Base-by-base conservation (phyloP, 495 filamentous ascomycete species). In the Cladorrhinum samala region DNA sequence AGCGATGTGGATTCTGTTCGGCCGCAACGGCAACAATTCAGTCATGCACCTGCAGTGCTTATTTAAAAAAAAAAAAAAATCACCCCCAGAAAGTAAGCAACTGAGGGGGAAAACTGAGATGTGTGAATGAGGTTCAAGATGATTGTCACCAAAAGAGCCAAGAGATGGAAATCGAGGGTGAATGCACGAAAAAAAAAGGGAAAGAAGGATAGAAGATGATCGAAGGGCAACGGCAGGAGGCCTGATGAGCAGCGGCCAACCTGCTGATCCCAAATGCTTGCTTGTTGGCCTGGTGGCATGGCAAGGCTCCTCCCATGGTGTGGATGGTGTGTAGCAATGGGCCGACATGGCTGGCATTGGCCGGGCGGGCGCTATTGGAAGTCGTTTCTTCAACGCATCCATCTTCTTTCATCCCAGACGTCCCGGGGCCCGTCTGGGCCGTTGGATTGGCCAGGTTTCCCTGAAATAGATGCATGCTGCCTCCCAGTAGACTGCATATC, bases 1-100 rank as follows among this genome's bases (percentile, higher is more conserved):
- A n/a, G n/a, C n/a, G n/a, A n/a, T n/a, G 42, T 53, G 50, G 39
- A 18, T 41, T 41, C 39, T 17, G 27, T 18, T 41, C 39, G 39
- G 39, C 39, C 17, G 39, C 39, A 18, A 17, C 17, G 39, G 39
- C 5, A 41, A 4, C 39, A n/a, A n/a, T n/a, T 24, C 17, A 45
- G 42, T 21, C 17, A 45, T 8, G 42, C 42, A 45, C 18, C 20
- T 45, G 42, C 42, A 45, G 42, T 19, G 9, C 42, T 45, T 14
- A 14, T 19, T n/a, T 45, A 45, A 45, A 23, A 13, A 23, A 23
- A 6, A 6, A 11, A 6, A 14, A 18, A 27, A n/a, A 13, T 27
- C 39, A 41, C 4, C 39, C 5, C 13, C n/a, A 3, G 39, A 14
- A 41, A 18, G 30, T 37, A 37, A 37, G 30, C 30, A n/a, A n/a